Conservation (phyloP, 305 asterid species). For the Fraxinus angustifolia region DNA sequence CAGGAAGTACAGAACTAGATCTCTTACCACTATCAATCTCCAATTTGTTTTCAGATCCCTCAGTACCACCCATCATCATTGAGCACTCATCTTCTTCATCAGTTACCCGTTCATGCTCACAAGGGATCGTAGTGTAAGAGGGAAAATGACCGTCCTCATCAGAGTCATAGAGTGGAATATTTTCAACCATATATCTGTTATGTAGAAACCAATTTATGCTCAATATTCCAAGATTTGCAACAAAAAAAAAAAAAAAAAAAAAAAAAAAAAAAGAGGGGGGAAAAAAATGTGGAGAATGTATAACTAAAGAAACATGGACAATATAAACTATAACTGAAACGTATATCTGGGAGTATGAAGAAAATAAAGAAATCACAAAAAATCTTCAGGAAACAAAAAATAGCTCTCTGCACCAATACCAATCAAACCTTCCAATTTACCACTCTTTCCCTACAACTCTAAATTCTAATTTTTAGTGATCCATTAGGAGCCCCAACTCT, state of each 20-base stretch:
- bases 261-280: background rate
- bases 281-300: background rate
- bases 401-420: background rate
- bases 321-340: background rate
- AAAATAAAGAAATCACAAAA: background rate
- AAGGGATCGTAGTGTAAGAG: constrained; percentile 27
- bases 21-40: constrained; percentile 26
- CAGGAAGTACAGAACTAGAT: constrained; percentile 26
- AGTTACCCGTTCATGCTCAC: constrained; percentile 27
- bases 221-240: constrained; percentile 11
- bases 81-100: constrained; percentile 23
- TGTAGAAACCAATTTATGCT: constrained; percentile 19
- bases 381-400: background rate
- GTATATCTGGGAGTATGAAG: background rate
- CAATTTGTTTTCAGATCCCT: constrained; percentile 28
- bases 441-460: background rate
- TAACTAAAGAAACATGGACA: background rate
- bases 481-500: background rate
- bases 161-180: constrained; percentile 86
- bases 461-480: background rate
- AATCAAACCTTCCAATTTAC: background rate
- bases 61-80: constrained; percentile 24
- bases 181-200: constrained; percentile 74
- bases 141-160: constrained; percentile 77
- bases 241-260: background rate